Evolutionary conservation across 176 grass and related monocot species (phyloP).

Genomic region (Eleusine indica): DNA sequence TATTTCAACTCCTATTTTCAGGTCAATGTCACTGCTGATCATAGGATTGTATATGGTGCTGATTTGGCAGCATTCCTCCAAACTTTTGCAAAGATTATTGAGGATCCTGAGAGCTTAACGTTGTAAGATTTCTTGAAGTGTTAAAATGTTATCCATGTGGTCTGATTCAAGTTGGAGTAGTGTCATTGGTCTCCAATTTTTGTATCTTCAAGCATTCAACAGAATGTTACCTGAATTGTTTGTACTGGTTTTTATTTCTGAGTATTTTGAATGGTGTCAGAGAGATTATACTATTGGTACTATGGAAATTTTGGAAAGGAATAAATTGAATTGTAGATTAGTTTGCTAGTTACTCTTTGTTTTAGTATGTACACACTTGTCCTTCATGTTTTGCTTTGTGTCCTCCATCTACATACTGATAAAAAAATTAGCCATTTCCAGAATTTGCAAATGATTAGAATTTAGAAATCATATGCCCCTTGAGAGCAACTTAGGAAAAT

Average conservation of each 20-base stretch:
- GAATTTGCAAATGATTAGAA: constrained; percentile 4
- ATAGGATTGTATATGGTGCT: constrained; percentile 94
- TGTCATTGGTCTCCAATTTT: constrained; percentile 23
- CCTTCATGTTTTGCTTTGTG: background rate
- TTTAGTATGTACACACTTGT: constrained; percentile 12
- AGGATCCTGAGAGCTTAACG: constrained; percentile 88
- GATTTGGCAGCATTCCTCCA: constrained; percentile 96
- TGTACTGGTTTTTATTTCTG: constrained; percentile 19
- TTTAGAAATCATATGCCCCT: background rate
- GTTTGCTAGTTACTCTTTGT: constrained; percentile 1
- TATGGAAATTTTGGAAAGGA: constrained; percentile 43
- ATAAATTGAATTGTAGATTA: constrained; percentile 52
- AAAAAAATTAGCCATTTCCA: background rate
- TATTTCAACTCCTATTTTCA: constrained; percentile 42
- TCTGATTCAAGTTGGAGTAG: constrained; percentile 35
- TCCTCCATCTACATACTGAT: background rate
- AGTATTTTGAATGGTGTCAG: constrained; percentile 23
- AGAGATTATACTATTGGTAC: constrained; percentile 23
- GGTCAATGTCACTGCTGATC: constrained; percentile 98
- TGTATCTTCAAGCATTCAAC: constrained; percentile 31
- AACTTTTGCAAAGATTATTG: constrained; percentile 89
- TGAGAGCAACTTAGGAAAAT: background rate
- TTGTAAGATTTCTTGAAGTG: constrained; percentile 62
- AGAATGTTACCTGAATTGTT: constrained; percentile 26
- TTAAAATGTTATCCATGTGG: constrained; percentile 29